Conservation (phyloP, 1,284 basidiomycete species). For the Ceratobasidium sp. region DNA sequence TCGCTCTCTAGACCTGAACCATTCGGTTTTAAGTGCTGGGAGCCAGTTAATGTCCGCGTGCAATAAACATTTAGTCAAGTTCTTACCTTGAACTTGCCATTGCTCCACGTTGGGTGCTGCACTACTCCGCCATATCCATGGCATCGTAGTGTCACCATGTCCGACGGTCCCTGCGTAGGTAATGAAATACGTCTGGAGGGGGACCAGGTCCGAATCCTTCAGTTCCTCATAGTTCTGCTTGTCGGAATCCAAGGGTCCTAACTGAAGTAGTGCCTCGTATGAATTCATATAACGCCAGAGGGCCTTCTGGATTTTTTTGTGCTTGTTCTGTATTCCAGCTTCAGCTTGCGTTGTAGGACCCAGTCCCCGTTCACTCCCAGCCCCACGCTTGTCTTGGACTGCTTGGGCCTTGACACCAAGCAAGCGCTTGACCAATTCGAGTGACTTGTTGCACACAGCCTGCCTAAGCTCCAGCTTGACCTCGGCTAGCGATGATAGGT, state of each 20-base stretch:
- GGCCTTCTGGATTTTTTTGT: background rate
- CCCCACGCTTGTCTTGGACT: background rate
- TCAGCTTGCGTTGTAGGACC: background rate
- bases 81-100: constrained; percentile 6
- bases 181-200: background rate
- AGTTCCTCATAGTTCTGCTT: background rate
- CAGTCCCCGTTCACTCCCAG: background rate
- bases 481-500: background rate
- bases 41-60: background rate
- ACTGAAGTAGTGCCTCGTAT: background rate
- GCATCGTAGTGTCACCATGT: background rate
- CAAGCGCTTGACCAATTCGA: background rate
- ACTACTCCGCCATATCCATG: constrained; percentile 18
- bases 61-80: background rate
- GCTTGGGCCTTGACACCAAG: background rate
- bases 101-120: background rate
- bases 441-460: background rate
- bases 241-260: background rate
- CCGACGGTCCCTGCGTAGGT: background rate
- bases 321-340: background rate
- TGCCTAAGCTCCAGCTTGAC: background rate
- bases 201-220: background rate
- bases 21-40: constrained; percentile 25
- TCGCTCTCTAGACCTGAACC: constrained; percentile 24
- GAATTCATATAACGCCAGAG: constrained; percentile 9